phyloP scores from a whole-genome alignment of 2,329 filamentous ascomycete species.

The Leptodontidium sp. region DNA sequence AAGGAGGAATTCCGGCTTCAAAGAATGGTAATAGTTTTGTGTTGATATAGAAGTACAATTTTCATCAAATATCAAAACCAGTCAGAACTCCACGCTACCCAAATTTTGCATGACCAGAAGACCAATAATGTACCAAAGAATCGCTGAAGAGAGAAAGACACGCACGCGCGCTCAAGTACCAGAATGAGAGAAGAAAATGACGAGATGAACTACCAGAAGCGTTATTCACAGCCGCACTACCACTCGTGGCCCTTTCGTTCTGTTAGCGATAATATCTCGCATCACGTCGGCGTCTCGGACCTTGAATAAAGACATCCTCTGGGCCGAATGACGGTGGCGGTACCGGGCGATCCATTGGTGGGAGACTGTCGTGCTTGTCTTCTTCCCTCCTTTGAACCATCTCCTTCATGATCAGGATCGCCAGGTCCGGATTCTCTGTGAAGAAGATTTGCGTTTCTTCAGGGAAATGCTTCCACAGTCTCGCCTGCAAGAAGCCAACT shows the following conservation, averaged over 20 bases:
- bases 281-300: constrained; percentile 30
- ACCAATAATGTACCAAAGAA: background rate
- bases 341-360: constrained; percentile 53
- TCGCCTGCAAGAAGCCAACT: constrained; percentile 57
- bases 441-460: constrained; percentile 54
- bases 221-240: background rate
- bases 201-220: constrained; percentile 1
- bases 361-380: constrained; percentile 50
- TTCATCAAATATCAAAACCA: background rate
- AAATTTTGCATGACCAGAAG: background rate
- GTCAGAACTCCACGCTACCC: constrained; percentile 3
- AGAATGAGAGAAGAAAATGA: background rate
- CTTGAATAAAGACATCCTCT: constrained; percentile 35
- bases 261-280: constrained; percentile 21
- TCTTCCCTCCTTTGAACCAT: constrained; percentile 55
- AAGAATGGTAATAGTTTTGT: too few relatives aligned
- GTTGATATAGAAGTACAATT: background rate
- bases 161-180: background rate
- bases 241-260: background rate
- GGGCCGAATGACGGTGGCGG: constrained; percentile 15
- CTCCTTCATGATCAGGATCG: constrained; percentile 57
- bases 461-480: constrained; percentile 53
- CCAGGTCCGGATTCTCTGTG: constrained; percentile 55
- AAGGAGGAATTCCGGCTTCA: background rate
- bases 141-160: background rate